These are phyloP conservation scores for Glomus cerebriforme DNA, from an alignment of 192 early-diverging fungal genomes.

Conservation along the genomic window DNA sequence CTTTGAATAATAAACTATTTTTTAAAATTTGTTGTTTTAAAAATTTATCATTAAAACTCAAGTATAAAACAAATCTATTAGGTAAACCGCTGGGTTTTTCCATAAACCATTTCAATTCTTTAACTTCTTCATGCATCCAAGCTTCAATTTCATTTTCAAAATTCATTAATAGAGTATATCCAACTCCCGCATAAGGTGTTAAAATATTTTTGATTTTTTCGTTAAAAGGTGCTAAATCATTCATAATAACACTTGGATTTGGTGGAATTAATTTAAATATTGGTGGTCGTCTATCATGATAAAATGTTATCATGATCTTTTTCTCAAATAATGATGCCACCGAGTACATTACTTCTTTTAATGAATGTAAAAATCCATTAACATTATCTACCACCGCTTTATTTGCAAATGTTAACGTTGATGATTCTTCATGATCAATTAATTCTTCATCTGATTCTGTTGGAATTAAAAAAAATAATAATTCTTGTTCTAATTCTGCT, in stretches of 20 bases:
- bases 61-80: conserved; percentile 20
- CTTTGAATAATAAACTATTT: conserved; percentile 4
- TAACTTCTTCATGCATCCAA: conserved; percentile 4
- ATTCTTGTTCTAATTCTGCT: conserved; percentile 13
- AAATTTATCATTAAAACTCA: conserved; percentile 24
- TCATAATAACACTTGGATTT: not conserved
- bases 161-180: conserved; percentile 24
- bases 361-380: conserved; percentile 18
- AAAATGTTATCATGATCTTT: conserved; percentile 9
- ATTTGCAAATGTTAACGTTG: conserved; percentile 9
- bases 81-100: conserved; percentile 4
- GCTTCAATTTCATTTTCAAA: conserved; percentile 6
- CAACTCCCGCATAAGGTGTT: conserved; percentile 13
- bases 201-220: conserved; percentile 1
- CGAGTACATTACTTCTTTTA: not conserved
- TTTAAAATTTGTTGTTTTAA: conserved; percentile 27
- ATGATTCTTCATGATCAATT: not conserved
- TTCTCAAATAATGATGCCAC: conserved; percentile 9
- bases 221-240: conserved; percentile 5
- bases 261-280: conserved; percentile 11
- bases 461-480: conserved; percentile 17
- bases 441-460: not conserved
- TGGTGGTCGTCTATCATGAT: conserved; percentile 10
- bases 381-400: conserved; percentile 14
- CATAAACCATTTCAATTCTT: not conserved